Evolutionary conservation across 1,284 basidiomycete species (phyloP), one percentile per base, ranked within the genome.

Genomic region (Cryptococcus sp.): DNA sequence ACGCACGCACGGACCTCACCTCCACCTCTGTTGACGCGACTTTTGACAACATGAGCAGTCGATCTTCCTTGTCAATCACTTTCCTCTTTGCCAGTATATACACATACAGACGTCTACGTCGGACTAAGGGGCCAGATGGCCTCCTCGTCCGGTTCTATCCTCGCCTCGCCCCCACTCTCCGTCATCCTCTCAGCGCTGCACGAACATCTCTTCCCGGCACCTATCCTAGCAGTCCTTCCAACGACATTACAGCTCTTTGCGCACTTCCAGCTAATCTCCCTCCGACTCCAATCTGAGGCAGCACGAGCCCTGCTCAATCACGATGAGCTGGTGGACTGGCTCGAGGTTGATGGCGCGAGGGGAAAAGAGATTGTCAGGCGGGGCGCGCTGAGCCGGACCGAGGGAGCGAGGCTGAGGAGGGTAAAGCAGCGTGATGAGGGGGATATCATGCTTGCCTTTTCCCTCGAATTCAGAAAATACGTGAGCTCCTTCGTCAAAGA

Each of bases 181-280:
- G 23, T 50, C 13, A 38, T 63, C 20, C 63, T 69, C 23, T 48
- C 52, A 15, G 62, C 65, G 0, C 57, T 71, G 1, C 30, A 46
- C 13, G 58, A 27, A 0, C 60, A 67, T 27, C 55, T 70, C 41
- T 39, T 50, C 17, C 71, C 71, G 10, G 17, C 52, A 0, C 63
- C 66, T 2, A n/a, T 70, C 4, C 43, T 59, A 5, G 25, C 48
- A 5, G 48, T 50, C 17, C 61, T 73, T 13, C 68, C 66, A 22
- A 50, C 57, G 3, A 49, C 62, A 13, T 65, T 75, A 3, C 55
- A 67, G 19, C 63, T 73, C 45, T 69, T 65, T 54, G 69, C 69
- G 5, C 69, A 73, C 55, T 45, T 73, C 22, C 59, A 66, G 22
- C 61, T 71, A 19, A 47, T 70, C 15, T 55, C 63, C 11, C 22